Conservation (phyloP, 345 rosid species). For the Nasturtium officinale region DNA sequence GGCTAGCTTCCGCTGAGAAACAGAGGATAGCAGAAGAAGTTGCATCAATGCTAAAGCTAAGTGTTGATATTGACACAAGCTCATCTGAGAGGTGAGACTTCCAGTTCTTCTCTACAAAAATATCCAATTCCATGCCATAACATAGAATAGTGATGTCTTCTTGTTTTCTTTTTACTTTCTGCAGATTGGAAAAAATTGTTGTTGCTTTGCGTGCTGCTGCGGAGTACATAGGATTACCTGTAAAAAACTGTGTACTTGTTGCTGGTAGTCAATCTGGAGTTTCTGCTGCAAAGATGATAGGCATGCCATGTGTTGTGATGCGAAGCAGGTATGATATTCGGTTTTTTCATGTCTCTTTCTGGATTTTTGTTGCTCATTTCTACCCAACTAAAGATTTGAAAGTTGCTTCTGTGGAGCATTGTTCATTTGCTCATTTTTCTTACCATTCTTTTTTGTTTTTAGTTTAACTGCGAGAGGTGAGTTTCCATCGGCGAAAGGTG, state of each 20-base stretch:
- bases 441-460: not conserved
- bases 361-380: not conserved
- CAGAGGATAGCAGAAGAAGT: constrained; percentile 89
- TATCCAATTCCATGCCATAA: not conserved
- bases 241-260: constrained; percentile 71
- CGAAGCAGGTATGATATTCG: constrained; percentile 71
- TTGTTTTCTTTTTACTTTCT: not conserved
- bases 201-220: constrained; percentile 90
- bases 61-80: constrained; percentile 76
- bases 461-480: constrained; percentile 85
- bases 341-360: not conserved
- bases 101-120: not conserved
- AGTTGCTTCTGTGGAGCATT: not conserved
- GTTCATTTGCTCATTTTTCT: not conserved
- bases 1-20: constrained; percentile 81
- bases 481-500: constrained; percentile 79
- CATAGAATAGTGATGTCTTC: not conserved
- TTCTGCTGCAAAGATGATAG: constrained; percentile 71
- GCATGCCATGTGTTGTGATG: constrained; percentile 84
- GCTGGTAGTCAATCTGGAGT: constrained; percentile 89
- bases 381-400: too few species aligned
- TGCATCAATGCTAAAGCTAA: constrained; percentile 81
- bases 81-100: constrained; percentile 69
- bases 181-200: constrained; percentile 73
- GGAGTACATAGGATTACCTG: constrained; percentile 61